phyloP scores from a whole-genome alignment of 2,329 filamentous ascomycete genomes.

The Lachnellula occidentalis region DNA sequence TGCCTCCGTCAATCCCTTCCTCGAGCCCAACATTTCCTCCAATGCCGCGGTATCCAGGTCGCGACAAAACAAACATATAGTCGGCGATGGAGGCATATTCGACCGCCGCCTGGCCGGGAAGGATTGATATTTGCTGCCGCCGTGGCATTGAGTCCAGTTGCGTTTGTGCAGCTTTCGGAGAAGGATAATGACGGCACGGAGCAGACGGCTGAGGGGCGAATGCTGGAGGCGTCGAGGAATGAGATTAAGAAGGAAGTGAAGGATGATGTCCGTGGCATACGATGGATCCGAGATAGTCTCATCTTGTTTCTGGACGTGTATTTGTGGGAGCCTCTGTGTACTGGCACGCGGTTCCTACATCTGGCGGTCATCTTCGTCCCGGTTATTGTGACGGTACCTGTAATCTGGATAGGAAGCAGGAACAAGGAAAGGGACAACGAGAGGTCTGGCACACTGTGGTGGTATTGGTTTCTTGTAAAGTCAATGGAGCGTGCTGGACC shows the following conservation, averaged over 20 bases:
- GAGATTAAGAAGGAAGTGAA: constrained; percentile 69
- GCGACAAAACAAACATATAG: constrained; percentile 12
- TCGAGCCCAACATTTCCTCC: constrained; percentile 28
- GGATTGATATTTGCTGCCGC: constrained; percentile 22
- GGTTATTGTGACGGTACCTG: constrained; percentile 73
- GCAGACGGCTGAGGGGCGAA: constrained; percentile 74
- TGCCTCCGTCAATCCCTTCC: constrained; percentile 35
- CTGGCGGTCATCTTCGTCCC: constrained; percentile 86
- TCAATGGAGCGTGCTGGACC: constrained; percentile 92
- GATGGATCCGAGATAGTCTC: constrained; percentile 51
- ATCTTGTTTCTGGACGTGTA: constrained; percentile 65
- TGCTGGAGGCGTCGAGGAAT: constrained; percentile 74
- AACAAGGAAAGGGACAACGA: constrained; percentile 64
- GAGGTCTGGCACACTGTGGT: constrained; percentile 80
- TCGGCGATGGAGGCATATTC: constrained; percentile 9
- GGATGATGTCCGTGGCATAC: constrained; percentile 54
- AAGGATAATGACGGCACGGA: constrained; percentile 48
- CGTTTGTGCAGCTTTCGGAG: constrained; percentile 54
- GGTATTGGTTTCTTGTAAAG: constrained; percentile 83
- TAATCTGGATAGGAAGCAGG: constrained; percentile 70
- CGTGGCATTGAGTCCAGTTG: constrained; percentile 44
- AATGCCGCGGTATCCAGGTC: constrained; percentile 15
- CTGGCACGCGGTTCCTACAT: constrained; percentile 81
- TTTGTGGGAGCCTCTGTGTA: constrained; percentile 81
- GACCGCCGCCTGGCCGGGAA: constrained; percentile 12